Evolutionary conservation across 371 early-diverging fungal species (phyloP), one percentile per base, ranked within the genome.

Genomic region (Mortierella sp.): DNA sequence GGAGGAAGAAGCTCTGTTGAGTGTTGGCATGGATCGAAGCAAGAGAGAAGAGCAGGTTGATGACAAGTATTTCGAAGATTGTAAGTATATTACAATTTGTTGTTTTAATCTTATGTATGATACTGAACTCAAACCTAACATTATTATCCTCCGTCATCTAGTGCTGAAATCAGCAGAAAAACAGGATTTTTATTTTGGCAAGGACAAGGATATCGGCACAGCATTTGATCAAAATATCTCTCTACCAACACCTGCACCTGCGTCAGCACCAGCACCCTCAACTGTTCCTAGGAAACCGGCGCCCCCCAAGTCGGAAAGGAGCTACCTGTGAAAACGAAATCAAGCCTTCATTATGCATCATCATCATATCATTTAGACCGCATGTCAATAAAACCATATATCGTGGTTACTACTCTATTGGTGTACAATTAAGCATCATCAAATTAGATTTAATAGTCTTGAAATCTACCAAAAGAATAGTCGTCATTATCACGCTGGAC

Each of bases 11-110:
- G 73, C 79, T 0, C 31, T 79, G 29, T 34, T 79, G 56, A 66
- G 58, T n/a, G 64, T 79, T 7, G 79, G 79, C 19, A 49, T 70
- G 55, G 67, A 73, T 53, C 65, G 79, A 12, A 66, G 66, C 40
- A 58, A 69, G 35, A 37, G 79, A 7, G 79, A 79, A 54, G 70
- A 79, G 28, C 78, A 77, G 22, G 74, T 79, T 12, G 79, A 79
- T 43, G 79, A 79, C 19, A 61, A 57, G n/a, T 73, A 73, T 31
- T 79, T 79, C 59, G 79, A 79, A 28, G 79, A 73, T 31, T 56
- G 78, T 77, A 77, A 65, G 78, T 65, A n/a, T n/a, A n/a, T n/a
- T n/a, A n/a, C 28, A 17, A 42, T 28, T 12, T 43, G 22, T 51
- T 56, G 51, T 45, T 32, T 42, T 31, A 23, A 58, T 66, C 32